Evolutionary conservation across 352 stramenopile species (phyloP).

Genomic region (Phytophthora kernoviae): DNA sequence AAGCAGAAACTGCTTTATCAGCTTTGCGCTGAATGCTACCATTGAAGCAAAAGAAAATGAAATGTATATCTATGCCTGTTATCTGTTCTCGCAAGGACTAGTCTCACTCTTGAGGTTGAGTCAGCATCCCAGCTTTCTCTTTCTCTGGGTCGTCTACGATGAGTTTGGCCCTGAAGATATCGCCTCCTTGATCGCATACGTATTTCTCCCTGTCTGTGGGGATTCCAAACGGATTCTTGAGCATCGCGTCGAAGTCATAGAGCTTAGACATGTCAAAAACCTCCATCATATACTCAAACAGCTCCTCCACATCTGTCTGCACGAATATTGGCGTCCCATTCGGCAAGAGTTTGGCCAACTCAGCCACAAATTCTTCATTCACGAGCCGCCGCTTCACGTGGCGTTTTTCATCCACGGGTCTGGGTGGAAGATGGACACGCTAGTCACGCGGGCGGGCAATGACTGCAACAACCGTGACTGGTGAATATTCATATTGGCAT

Average conservation of each 20-base stretch:
- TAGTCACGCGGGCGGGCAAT: constrained; percentile 54
- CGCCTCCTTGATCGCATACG: constrained; percentile 62
- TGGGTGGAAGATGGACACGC: constrained; percentile 89
- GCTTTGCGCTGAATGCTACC: no score
- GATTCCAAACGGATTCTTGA: constrained; percentile 64
- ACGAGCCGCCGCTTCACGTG: constrained; percentile 85
- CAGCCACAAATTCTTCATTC: constrained; percentile 63
- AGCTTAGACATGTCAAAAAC: constrained; percentile 61
- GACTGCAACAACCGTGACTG: constrained; percentile 61
- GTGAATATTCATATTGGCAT: constrained; percentile 90
- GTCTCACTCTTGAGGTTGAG: constrained; percentile 12
- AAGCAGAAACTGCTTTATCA: not conserved
- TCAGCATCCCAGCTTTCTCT: not conserved
- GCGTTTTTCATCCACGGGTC: constrained; percentile 91
- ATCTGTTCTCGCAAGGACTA: constrained; percentile 7
- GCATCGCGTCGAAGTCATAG: constrained; percentile 48
- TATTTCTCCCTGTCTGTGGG: constrained; percentile 79
- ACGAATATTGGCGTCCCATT: constrained; percentile 74
- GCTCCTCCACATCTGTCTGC: constrained; percentile 83
- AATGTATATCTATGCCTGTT: constrained; percentile 16
- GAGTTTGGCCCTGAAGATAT: constrained; percentile 73
- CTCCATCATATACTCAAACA: constrained; percentile 87
- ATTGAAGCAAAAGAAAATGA: constrained; percentile 24
- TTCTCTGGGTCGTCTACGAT: constrained; percentile 30
- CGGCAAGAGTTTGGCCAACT: constrained; percentile 58